These are phyloP conservation scores for Heimioporus sp. DNA, from an alignment of 768 basidiomycete species.

Conservation along the genomic window DNA sequence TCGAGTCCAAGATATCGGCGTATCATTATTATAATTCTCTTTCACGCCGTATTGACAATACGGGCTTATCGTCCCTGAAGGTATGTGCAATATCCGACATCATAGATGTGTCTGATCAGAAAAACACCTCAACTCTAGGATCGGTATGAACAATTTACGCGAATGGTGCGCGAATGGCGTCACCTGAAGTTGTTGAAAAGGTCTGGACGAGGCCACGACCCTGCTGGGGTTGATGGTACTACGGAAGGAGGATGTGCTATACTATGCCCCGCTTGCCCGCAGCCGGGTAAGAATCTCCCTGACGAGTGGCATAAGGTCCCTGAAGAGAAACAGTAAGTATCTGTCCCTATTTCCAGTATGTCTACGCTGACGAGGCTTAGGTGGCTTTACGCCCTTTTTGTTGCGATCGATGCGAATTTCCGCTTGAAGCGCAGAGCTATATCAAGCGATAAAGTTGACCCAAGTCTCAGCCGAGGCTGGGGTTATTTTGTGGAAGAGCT, in stretches of 20 bases:
- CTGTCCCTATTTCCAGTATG: too few species aligned
- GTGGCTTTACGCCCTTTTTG: slow-evolving; percentile 17
- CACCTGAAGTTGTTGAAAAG: slow-evolving; percentile 1
- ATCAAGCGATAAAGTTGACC: slow-evolving; percentile 12
- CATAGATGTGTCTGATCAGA: too few species aligned
- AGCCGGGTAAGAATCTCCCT: not conserved
- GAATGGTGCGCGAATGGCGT: not conserved
- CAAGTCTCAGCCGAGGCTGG: slow-evolving; percentile 19
- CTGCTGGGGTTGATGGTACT: not conserved
- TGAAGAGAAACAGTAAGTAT: not conserved
- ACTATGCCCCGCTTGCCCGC: not conserved
- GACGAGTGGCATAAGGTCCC: not conserved
- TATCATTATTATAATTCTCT: slow-evolving; percentile 33
- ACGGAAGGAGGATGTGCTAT: not conserved
- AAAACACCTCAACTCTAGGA: too few species aligned
- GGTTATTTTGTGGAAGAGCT: not conserved
- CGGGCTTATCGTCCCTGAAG: slow-evolving; percentile 15
- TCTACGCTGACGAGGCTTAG: too few species aligned
- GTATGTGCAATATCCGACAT: not conserved
- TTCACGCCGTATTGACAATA: slow-evolving; percentile 23
- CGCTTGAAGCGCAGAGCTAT: slow-evolving; percentile 19
- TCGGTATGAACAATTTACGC: too few species aligned
- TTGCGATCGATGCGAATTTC: slow-evolving; percentile 32
- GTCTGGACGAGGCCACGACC: not conserved
- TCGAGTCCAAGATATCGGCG: slow-evolving; percentile 26